Base-by-base conservation (phyloP, 176 grass and related monocot genomes). In the Guadua angustifolia region DNA sequence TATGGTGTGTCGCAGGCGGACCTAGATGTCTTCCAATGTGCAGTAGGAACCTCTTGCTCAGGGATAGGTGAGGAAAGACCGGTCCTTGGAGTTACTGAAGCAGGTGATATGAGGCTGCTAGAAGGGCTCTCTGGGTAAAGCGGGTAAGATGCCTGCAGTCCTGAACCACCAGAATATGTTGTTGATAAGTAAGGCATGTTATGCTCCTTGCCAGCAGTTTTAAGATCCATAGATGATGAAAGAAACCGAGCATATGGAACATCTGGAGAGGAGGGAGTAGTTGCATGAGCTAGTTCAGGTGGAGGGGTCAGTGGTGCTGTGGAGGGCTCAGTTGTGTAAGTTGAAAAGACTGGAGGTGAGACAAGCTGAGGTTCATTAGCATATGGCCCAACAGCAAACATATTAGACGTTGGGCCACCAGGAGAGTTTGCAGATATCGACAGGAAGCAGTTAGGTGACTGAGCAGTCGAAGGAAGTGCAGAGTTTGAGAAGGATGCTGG, bases 71-170 rank as follows among this genome's bases (percentile, higher is more conserved):
- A 95, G 13, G 88, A 95, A 73, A 93, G 91, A 44, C 94, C 94
- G 24, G 94, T 95, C 78, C 94, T 90, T 46, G 94, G 94, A 84
- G 94, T 95, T 80, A 73, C 94, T 47, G 94, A 95, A 56, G 94
- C 94, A 24, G 94, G 94, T 40, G 94, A 95, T 88, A 95, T 95
- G 58, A 95, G 88, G 73, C 94, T 95, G 80, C 94, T 95, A 76
- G 88, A 95, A 69, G 91, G 91, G 69, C 94, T 93, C 53, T 87
- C 90, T 33, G 91, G 88, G 79, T 95, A 95, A 87, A 95, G 82
- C 55, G 94, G 85, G 79, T 93, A 93, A 67, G 90, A 88, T 86
- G 83, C 86, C 62, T 92, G 86, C n/a, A 92, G 79, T 61, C 86
- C 90, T 51, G 79, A 86, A 69, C 86, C 90, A 75, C 83, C 90